These are phyloP conservation scores for Albophoma yamanashiensis DNA, from an alignment of 2,329 filamentous ascomycete genomes.

Conservation along the genomic window DNA sequence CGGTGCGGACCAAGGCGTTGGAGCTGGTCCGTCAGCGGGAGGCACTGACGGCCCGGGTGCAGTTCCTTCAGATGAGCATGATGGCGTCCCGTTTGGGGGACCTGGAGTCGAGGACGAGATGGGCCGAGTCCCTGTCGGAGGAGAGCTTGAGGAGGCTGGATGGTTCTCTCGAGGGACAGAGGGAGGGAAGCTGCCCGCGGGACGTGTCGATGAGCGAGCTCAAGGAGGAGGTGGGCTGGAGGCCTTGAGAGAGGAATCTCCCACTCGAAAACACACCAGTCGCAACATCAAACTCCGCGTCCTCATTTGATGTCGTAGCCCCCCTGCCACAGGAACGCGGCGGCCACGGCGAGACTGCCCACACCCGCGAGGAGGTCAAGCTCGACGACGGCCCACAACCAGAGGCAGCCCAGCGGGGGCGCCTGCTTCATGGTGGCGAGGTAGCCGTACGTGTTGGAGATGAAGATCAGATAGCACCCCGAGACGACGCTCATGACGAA, in stretches of 20 bases:
- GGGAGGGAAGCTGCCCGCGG: slow-evolving; percentile 3
- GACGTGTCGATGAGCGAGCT: not conserved
- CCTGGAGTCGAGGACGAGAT: slow-evolving; percentile 20
- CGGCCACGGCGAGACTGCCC: slow-evolving; percentile 35
- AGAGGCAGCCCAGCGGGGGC: slow-evolving; percentile 79
- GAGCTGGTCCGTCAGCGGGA: slow-evolving; percentile 35
- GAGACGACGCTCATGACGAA: slow-evolving; percentile 45
- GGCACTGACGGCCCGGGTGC: slow-evolving; percentile 30
- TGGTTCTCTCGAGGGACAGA: slow-evolving; percentile 1
- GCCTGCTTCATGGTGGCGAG: slow-evolving; percentile 85
- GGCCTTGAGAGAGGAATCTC: not conserved
- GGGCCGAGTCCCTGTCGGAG: slow-evolving; percentile 17
- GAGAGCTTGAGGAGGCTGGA: slow-evolving; percentile 14
- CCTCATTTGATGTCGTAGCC: slow-evolving; percentile 33
- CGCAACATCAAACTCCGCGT: not conserved
- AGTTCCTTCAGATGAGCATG: slow-evolving; percentile 38
- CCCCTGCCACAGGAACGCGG: slow-evolving; percentile 33
- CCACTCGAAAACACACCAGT: slow-evolving; percentile 2
- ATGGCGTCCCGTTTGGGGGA: slow-evolving; percentile 29
- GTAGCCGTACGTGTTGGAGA: slow-evolving; percentile 72
- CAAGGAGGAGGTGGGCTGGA: not conserved
- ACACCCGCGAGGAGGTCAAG: slow-evolving; percentile 60
- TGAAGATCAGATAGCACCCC: slow-evolving; percentile 72
- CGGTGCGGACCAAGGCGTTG: slow-evolving; percentile 30
- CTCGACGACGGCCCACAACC: slow-evolving; percentile 90